Percentiles rank a stretch among this genome's conserved stretches.
Conservation (phyloP, 306 rosid genomes). For the Sicyos baderoa region DNA sequence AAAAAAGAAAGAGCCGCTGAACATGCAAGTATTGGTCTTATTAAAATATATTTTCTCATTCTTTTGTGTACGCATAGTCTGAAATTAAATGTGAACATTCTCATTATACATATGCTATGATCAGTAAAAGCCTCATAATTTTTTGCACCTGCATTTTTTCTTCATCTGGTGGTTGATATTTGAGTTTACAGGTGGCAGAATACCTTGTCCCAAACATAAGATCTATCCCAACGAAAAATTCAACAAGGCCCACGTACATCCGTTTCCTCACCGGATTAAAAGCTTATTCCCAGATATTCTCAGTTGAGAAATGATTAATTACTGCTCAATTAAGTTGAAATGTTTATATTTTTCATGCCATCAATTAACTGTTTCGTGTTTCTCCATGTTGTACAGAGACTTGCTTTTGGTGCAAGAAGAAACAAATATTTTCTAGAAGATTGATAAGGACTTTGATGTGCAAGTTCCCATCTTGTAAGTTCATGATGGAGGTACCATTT, state of each 20-base stretch:
- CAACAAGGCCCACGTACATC: slow-evolving; percentile 75
- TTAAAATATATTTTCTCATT: not conserved
- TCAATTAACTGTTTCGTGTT: slow-evolving; percentile 11
- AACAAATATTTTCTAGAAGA: slow-evolving; percentile 71
- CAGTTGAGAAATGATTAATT: slow-evolving; percentile 48
- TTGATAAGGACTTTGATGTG: slow-evolving; percentile 21
- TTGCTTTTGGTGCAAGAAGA: slow-evolving; percentile 95
- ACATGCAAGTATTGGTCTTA: no score
- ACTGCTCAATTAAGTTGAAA: not conserved
- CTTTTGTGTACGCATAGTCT: not conserved
- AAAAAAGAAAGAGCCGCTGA: no score
- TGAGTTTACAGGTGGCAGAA: slow-evolving; percentile 65
- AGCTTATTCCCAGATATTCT: slow-evolving; percentile 88
- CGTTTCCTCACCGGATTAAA: slow-evolving; percentile 89
- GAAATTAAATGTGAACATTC: not conserved
- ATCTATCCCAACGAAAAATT: slow-evolving; percentile 51
- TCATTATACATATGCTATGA: not conserved
- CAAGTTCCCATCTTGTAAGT: not conserved
- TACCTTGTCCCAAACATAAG: slow-evolving; percentile 75
- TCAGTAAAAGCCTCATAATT: not conserved
- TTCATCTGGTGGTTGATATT: slow-evolving; percentile 12
- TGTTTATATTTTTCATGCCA: not conserved
- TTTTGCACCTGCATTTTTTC: not conserved
- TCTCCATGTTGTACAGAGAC: slow-evolving; percentile 46
- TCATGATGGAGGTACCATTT: not conserved